phyloP scores from a whole-genome alignment of 2,329 filamentous ascomycete species.

The Microcyclospora pomicola region DNA sequence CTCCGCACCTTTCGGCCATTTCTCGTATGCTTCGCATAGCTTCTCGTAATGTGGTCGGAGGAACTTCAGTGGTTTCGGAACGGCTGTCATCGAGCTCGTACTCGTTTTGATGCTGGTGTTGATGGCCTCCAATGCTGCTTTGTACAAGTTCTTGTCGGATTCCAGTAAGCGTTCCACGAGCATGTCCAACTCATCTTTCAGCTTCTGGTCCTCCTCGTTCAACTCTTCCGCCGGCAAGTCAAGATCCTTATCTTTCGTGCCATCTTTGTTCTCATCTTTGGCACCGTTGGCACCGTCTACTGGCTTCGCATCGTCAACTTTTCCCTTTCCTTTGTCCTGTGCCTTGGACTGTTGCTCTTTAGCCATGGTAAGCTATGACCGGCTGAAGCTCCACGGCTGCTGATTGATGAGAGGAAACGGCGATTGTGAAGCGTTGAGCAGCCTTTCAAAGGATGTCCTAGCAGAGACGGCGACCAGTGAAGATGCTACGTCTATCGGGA shows the following conservation, averaged over 20 bases:
- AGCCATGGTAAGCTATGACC: constrained; percentile 52
- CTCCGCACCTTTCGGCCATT: constrained; percentile 71
- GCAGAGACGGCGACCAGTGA: no score
- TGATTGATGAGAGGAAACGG: not conserved
- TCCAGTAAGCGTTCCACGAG: constrained; percentile 90
- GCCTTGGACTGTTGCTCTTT: constrained; percentile 71
- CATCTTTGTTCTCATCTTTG: constrained; percentile 48
- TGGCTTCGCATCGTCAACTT: constrained; percentile 47
- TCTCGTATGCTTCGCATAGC: constrained; percentile 73
- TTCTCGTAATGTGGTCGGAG: constrained; percentile 91
- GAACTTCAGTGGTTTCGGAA: constrained; percentile 97
- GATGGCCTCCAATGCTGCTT: constrained; percentile 85
- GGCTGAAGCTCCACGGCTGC: not conserved
- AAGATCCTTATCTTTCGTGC: constrained; percentile 64
- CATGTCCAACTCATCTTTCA: constrained; percentile 97
- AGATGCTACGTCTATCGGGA: no score
- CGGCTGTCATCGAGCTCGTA: constrained; percentile 97
- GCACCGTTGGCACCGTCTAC: constrained; percentile 38
- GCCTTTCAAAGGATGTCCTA: no score
- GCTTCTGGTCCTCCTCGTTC: constrained; percentile 93
- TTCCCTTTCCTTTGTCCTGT: constrained; percentile 96
- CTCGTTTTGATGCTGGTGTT: constrained; percentile 98
- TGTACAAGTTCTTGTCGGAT: constrained; percentile 74
- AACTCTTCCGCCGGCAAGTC: constrained; percentile 67
- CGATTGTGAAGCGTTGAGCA: no score